Evolutionary conservation across 129 eudicot genomes (phyloP), one percentile per base, ranked within the genome.

Genomic region (Saposhnikovia divaricata): DNA sequence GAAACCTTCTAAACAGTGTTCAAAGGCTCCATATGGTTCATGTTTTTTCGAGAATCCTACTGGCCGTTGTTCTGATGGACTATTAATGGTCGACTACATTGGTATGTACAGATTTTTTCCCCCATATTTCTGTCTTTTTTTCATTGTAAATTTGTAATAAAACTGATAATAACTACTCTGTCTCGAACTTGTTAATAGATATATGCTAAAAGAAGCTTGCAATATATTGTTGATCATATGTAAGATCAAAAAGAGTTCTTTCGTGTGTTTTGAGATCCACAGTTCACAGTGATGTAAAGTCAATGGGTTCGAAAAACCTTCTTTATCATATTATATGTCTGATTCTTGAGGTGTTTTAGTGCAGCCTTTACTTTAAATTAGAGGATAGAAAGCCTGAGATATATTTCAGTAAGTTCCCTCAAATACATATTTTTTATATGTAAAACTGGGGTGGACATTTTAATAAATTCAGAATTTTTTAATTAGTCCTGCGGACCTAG

Each of bases 41-140:
- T 31, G 80, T 40, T 71, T 85, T 57, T 78, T 71, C 63, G 9
- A 39, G 34, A 76, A 47, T 9, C 77, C 87, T 27, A 81, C 87
- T 8, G 87, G 87, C 4, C 85, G 87, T 14, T 72, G 82, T 57
- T 81, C 85, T 1, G 61, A 85, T 48, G 87, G 85, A 19, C 74
- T 81, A 2, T 61, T 85, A 0, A 81, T 81, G 57, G 47, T 81
- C 34, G 76, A 72, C 51, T 43, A 40, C 51, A 42, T 72, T 72
- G 76, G 76, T 72, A 23, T 3, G 51, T 9, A 23, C 16, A 7
- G 8, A 7, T 44, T 5, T 44, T 7, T 44, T 44, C 9, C 9
- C 9, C 10, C 47, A 7, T 44, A 44, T 23, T 0, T 40, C 45
- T 37, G 0, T 69, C 39, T 28, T 13, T 68, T 14, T 3, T 68